Base-by-base conservation (phyloP, 306 rosid species). In the Styphnolobium japonicum region DNA sequence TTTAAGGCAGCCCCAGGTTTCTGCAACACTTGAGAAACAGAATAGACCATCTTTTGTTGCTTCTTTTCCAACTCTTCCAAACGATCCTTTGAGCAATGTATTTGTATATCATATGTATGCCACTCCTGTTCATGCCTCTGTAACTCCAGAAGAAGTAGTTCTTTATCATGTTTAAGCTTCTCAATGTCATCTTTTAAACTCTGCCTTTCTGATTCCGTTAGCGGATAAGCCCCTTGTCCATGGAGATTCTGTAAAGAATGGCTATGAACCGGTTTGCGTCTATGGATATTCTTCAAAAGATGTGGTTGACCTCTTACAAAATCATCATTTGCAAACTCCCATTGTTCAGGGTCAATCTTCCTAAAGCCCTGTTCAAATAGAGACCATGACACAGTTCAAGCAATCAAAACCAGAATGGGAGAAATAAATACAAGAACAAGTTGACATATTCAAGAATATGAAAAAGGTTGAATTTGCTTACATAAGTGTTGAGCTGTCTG, bases 401-500 rank as follows among this genome's bases (percentile, higher is more conserved):
- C 48, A 85, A 82, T 40, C 55, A 71, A 60, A 53, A 53, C 8
- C 39, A 57, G 22, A 9, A 70, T 4, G 33, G 12, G 1, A 4
- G 63, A 16, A 16, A 64, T 5, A 11, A 31, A 39, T 1, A 11
- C 51, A 73, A 74, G 33, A 68, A 45, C 74, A 63, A 29, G 7
- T 18, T 36, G 36, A 8, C 11, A 46, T 46, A 71, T 25, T 27
- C 27, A 85, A 72, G 37, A 52, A 31, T 7, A 53, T 29, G 34
- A 73, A 82, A 46, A 12, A 58, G 69, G 74, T n/a, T 64, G 31
- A 37, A 71, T 80, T 56, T 49, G 57, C 94, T 91, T 88, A 92
- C 98, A 78, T 95, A 92, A 61, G 97, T 95, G 71, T 95, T 95
- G 67, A 95, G 94, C 79, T 95, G 98, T 73, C 98, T 87, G 71